A percentile compares a stretch with the other conserved stretches of the same genome.
Conservation (phyloP, 2,329 filamentous ascomycete genomes). For the Diaporthe ampelina region DNA sequence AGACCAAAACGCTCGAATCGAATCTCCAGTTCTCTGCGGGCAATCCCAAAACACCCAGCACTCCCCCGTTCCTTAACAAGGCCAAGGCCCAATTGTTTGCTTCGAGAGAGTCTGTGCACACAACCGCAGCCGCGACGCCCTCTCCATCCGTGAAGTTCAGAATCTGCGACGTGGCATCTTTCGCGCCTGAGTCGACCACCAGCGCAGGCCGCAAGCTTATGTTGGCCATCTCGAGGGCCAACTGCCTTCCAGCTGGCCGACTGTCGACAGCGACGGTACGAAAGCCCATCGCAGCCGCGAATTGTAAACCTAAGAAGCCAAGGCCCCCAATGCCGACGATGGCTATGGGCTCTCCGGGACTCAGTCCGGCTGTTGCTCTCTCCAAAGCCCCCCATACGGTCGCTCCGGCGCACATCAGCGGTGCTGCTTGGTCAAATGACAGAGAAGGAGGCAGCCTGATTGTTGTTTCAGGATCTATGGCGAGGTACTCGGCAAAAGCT, state of each 20-base stretch:
- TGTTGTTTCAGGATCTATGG: slow-evolving; percentile 47
- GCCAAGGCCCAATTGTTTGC: slow-evolving; percentile 22
- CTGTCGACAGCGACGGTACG: slow-evolving; percentile 11
- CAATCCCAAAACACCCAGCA: slow-evolving; percentile 2
- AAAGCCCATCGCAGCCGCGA: slow-evolving; percentile 13
- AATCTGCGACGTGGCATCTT: slow-evolving; percentile 3
- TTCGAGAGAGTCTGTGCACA: slow-evolving; percentile 2
- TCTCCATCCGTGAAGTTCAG: slow-evolving; percentile 15
- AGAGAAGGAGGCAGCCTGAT: background rate
- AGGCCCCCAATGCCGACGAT: slow-evolving; percentile 21
- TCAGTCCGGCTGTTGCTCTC: background rate
- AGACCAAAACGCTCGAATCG: background rate
- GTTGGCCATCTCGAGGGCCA: slow-evolving; percentile 15
- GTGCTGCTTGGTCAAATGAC: slow-evolving; percentile 19
- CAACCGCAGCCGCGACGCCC: background rate
- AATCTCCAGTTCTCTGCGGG: slow-evolving; percentile 12
- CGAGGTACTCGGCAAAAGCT: slow-evolving; percentile 53
- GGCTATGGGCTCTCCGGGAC: background rate
- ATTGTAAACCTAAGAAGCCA: slow-evolving; percentile 11
- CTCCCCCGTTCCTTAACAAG: slow-evolving; percentile 1
- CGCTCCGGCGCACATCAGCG: slow-evolving; percentile 10
- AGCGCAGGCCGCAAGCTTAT: slow-evolving; percentile 3
- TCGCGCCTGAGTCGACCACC: background rate
- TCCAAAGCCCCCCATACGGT: slow-evolving; percentile 12
- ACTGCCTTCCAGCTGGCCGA: slow-evolving; percentile 11